Conservation (phyloP, 371 early-diverging fungal genomes). For the Mortierella sp. region DNA sequence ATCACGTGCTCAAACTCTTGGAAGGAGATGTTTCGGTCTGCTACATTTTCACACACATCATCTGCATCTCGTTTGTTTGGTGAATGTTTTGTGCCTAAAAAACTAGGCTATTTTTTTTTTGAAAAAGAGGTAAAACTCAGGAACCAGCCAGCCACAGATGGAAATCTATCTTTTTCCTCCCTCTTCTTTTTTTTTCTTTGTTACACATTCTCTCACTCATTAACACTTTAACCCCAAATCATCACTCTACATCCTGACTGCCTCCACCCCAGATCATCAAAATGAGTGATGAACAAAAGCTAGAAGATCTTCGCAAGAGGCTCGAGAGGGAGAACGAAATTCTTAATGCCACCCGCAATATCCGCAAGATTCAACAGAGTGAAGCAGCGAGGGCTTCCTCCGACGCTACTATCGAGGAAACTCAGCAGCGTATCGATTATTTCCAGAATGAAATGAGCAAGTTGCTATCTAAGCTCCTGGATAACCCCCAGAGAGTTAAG, state of each 20-base stretch:
- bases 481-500: constrained; percentile 3
- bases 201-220: not conserved
- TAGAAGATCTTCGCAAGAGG: constrained; percentile 53
- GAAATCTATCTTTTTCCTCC: not conserved
- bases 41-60: not conserved
- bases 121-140: too few relatives aligned
- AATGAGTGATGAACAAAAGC: constrained; percentile 51
- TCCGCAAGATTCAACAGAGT: constrained; percentile 52
- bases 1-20: not conserved
- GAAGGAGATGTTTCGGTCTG: not conserved
- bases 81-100: not conserved
- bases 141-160: too few relatives aligned
- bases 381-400: constrained; percentile 66
- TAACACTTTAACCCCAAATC: not conserved
- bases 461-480: constrained; percentile 49
- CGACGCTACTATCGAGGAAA: constrained; percentile 80
- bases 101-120: not conserved
- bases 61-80: not conserved
- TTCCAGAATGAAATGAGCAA: constrained; percentile 77
- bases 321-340: constrained; percentile 51
- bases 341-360: constrained; percentile 46
- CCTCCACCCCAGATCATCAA: constrained; percentile 1
- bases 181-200: not conserved
- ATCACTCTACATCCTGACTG: not conserved
- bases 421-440: constrained; percentile 83